A percentile compares a stretch with the other conserved stretches of the same genome.
Conservation (phyloP, 2,329 filamentous ascomycete genomes). For the Neopestalotiopsis clavispora region DNA sequence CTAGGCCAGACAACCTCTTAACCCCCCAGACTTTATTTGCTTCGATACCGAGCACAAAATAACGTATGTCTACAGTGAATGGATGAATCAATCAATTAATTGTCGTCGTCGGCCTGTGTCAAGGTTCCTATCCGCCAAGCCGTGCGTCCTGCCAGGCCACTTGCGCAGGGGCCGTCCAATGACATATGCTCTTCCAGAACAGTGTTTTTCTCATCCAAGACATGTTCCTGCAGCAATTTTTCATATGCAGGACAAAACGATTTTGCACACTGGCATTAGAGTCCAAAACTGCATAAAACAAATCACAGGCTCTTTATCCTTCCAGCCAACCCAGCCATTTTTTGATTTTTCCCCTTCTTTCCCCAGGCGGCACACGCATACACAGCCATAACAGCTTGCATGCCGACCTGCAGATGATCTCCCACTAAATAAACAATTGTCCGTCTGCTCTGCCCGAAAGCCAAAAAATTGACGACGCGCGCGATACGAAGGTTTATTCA, state of each 20-base stretch:
- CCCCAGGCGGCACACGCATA: not conserved
- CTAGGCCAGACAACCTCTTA: too few relatives aligned
- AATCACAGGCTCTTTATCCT: not conserved
- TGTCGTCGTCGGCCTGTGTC: slow-evolving; percentile 2
- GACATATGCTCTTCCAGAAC: not conserved
- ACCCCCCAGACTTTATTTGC: too few relatives aligned
- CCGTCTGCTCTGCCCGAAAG: not conserved
- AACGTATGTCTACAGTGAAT: not conserved
- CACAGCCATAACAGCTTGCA: not conserved
- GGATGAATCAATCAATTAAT: too few relatives aligned
- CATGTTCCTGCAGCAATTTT: slow-evolving; percentile 6
- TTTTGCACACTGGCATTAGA: not conserved
- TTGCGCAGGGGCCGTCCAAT: slow-evolving; percentile 15
- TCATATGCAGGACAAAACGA: not conserved
- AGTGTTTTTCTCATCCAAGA: not conserved
- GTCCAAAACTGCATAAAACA: slow-evolving; percentile 12
- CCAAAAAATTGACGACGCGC: not conserved
- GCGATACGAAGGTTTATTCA: slow-evolving; percentile 13
- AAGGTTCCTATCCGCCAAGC: slow-evolving; percentile 1
- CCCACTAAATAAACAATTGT: not conserved
- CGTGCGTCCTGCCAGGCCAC: not conserved
- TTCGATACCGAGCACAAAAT: not conserved
- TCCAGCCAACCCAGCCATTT: not conserved
- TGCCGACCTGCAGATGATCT: slow-evolving; percentile 3
- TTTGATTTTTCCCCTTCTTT: not conserved